Base-by-base conservation (phyloP, 2,329 filamentous ascomycete genomes). In the Botryotinia calthae region DNA sequence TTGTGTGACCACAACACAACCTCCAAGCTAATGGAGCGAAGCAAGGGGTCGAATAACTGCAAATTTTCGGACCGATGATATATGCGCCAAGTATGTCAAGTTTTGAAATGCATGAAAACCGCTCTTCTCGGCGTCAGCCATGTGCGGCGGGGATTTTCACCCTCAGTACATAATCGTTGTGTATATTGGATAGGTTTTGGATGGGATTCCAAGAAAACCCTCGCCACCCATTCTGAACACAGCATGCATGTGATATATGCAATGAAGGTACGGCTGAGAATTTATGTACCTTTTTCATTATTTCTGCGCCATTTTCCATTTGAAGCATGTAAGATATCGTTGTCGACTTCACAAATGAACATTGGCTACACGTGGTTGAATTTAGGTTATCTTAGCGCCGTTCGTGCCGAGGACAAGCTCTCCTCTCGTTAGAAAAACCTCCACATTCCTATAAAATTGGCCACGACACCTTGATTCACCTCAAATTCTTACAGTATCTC, bases 51-150 rank as follows among this genome's bases (percentile, higher is more conserved):
- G 25, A 54, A 56, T 42, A 67, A 48, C 9, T 67, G 20, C 48
- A 2, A 14, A 14, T 56, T 42, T 56, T 67, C 65, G 65, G 65
- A 31, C 65, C 65, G 65, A 67, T 42, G 34, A 56, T 67, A 42
- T n/a, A 54, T 67, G 65, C n/a, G 65, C 65, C 65, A 67, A 67
- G 65, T 56, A 56, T 56, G 48, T 67, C 48, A 10, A 67, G 65
- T n/a, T n/a, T 40, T n/a, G n/a, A 42, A 56, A 31, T 56, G 34
- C 65, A 56, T 28, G 51, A 28, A 16, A 14, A 25, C 42, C 16
- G 25, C 48, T 16, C 64, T 66, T 34, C 14, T 37, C 44, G 22
- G 46, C 64, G 37, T 56, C 65, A 67, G 65, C 65, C 48, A 67
- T 67, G 34, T 56, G 48, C 48, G 48, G 34, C 65, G 48, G 34